Percentiles rank a stretch among this genome's conserved stretches.
Conservation (phyloP, 441 rosid species). For the Daphne laureola region DNA sequence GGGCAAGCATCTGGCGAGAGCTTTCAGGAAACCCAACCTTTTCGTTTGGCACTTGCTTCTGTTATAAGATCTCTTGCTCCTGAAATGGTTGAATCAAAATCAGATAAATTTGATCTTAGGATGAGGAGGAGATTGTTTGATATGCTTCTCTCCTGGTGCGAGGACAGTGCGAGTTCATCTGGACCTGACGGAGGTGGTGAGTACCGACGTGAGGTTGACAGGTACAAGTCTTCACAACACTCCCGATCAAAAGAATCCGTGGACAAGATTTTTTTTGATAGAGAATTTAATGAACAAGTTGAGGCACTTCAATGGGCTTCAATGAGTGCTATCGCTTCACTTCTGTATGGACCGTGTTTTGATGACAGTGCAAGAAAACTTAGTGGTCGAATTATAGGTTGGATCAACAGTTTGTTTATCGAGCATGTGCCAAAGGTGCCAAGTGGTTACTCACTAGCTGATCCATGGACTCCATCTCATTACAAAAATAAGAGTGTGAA, state of each 20-base stretch:
- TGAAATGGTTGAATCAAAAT: constrained; percentile 81
- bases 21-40: constrained; percentile 87
- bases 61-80: constrained; percentile 86
- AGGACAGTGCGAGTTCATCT: constrained; percentile 71
- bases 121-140: constrained; percentile 83
- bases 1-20: constrained; percentile 49
- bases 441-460: constrained; percentile 90
- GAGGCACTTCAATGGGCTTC: constrained; percentile 97
- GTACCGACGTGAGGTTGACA: constrained; percentile 94
- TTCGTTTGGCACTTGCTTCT: constrained; percentile 84
- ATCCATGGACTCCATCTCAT: constrained; percentile 83
- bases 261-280: constrained; percentile 87
- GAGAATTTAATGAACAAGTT: constrained; percentile 78
- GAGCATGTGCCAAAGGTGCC: constrained; percentile 91
- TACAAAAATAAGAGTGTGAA: constrained; percentile 78
- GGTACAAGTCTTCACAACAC: constrained; percentile 86
- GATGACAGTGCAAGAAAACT: constrained; percentile 95
- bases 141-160: constrained; percentile 84
- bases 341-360: constrained; percentile 89
- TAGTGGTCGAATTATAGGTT: constrained; percentile 85
- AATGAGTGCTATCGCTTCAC: constrained; percentile 92
- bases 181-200: constrained; percentile 79
- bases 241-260: constrained; percentile 86
- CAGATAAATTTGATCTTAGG: constrained; percentile 84
- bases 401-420: constrained; percentile 91